Base-by-base conservation (phyloP, 805 yeast species). In the Suhomyces faveliae region DNA sequence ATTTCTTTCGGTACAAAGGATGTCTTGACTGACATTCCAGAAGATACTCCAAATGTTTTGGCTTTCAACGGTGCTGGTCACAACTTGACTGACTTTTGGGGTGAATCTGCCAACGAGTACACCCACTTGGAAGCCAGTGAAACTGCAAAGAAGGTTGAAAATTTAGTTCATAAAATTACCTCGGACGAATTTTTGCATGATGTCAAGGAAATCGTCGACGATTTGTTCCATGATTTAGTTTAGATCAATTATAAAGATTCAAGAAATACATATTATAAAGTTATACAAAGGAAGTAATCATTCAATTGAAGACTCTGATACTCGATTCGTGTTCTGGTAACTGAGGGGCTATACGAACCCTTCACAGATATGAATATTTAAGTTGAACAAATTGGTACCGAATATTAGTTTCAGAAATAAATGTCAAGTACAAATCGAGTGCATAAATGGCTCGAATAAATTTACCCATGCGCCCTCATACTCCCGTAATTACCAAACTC, bases 11-110 rank as follows among this genome's bases (percentile, higher is more conserved):
- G 81, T 54, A 76, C 85, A 29, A 64, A 68, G 50, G 78, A 69
- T 47, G 67, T 67, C 43, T 62, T 82, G 55, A 52, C 67, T 15
- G 80, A 73, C 57, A 63, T 81, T 50, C 66, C 66, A 13, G 74
- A 72, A 48, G 67, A 62, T 29, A 75, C 84, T 37, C 84, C 84
- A 46, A 82, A 82, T 64, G 63, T 79, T 39, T 73, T 82, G 59
- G 81, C 79, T 33, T 82, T 58, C 74, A 81, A 81, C 62, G 87
- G 85, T 53, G 85, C 77, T 51, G 85, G 84, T 49, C 70, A 67
- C 58, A 73, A 76, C 66, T 63, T 80, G 58, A 64, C 78, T 44
- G 71, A 68, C 46, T 78, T 80, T 71, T 80, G 83, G 82, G 68
- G 57, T 47, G 56, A 52, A 13, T 43, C 54, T 41, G 51, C 47